These are phyloP conservation scores for Vachellia collinsii DNA, from an alignment of 306 rosid species.

Conservation along the genomic window DNA sequence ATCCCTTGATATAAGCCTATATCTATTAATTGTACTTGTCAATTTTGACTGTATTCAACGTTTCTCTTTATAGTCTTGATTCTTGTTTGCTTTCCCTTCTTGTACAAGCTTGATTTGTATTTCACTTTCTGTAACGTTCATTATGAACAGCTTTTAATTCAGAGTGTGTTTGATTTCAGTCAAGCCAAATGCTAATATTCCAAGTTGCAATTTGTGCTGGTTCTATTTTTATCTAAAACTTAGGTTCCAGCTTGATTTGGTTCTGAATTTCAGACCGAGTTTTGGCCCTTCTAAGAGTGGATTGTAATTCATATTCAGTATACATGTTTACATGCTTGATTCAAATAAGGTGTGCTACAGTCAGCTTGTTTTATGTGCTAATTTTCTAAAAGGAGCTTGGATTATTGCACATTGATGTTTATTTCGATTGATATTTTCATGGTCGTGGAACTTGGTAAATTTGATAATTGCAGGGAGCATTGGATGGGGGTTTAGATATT, in stretches of 20 bases:
- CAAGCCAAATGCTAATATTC: not conserved
- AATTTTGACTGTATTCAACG: not conserved
- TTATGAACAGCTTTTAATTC: not conserved
- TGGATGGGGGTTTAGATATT: slow-evolving; percentile 91
- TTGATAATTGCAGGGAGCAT: slow-evolving; percentile 64
- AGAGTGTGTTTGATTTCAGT: not conserved
- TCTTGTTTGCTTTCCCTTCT: not conserved
- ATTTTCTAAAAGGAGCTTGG: not conserved
- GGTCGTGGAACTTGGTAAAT: not conserved
- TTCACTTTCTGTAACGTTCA: not conserved
- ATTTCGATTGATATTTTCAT: not conserved
- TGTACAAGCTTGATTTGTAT: not conserved
- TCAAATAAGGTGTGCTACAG: not conserved
- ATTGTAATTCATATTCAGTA: not conserved
- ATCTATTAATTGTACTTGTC: not conserved
- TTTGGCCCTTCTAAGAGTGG: not conserved
- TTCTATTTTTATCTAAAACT: not conserved
- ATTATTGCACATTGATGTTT: not conserved
- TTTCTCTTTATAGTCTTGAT: not conserved
- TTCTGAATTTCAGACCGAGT: not conserved
- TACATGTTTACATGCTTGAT: not conserved
- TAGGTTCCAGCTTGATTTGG: not conserved
- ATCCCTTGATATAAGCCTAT: not conserved
- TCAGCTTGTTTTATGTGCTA: not conserved
- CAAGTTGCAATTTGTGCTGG: not conserved